Percentiles rank a stretch among this genome's conserved stretches.
phyloP scores from a whole-genome alignment of 208 protist genomes.

The Leishmania tropica region DNA sequence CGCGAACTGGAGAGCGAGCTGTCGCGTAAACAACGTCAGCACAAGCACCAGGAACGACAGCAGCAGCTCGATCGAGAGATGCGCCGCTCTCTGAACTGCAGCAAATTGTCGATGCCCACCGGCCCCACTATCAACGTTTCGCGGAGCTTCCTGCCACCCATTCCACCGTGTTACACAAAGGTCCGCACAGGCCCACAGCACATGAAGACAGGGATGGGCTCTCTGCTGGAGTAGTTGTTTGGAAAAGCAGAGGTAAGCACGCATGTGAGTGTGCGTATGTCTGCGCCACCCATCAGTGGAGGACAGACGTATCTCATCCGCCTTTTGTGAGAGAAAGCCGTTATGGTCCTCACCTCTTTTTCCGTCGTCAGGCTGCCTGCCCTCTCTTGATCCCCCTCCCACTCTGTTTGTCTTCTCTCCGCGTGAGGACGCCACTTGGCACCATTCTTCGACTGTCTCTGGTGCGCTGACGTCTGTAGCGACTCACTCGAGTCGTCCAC shows the following conservation, averaged over 20 bases:
- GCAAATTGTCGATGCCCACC: not conserved
- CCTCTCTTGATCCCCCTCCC: not conserved
- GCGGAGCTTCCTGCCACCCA: slow-evolving; percentile 27
- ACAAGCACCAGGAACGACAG: slow-evolving; percentile 35
- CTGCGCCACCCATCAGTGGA: not conserved
- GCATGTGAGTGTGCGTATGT: not conserved
- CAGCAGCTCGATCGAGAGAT: slow-evolving; percentile 37
- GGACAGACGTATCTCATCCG: not conserved
- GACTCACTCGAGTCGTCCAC: not conserved
- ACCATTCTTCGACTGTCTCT: not conserved
- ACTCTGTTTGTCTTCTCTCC: not conserved
- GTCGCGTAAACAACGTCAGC: slow-evolving; percentile 38
- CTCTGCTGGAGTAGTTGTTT: not conserved
- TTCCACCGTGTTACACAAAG: slow-evolving; percentile 17
- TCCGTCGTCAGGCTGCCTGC: not conserved
- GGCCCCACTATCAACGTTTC: slow-evolving; percentile 5
- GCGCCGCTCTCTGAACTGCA: slow-evolving; percentile 16
- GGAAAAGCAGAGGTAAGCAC: not conserved
- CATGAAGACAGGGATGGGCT: not conserved
- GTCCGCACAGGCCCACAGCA: slow-evolving; percentile 1
- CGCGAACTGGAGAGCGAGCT: slow-evolving; percentile 48
- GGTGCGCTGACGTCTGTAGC: not conserved
- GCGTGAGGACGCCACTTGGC: not conserved
- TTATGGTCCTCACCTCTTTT: not conserved
- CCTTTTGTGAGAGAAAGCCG: not conserved